phyloP scores from a whole-genome alignment of 2,329 filamentous ascomycete species.

The Ceratocystis smalleyi region DNA sequence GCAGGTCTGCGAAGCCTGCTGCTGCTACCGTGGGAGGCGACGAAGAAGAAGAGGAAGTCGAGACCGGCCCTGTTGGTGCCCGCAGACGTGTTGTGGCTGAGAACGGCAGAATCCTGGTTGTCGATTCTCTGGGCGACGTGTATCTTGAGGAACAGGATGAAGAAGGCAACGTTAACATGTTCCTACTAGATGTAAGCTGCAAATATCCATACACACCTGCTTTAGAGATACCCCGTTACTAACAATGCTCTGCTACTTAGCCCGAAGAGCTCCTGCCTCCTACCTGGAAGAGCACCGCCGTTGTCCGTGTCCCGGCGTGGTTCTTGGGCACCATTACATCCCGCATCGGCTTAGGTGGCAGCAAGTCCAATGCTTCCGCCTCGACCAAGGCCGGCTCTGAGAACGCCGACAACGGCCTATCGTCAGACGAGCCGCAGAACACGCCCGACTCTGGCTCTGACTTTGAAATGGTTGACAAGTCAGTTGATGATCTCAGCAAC shows the following conservation, averaged over 20 bases:
- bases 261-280: slow-evolving; percentile 65
- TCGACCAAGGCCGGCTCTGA: slow-evolving; percentile 24
- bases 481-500: slow-evolving; percentile 25
- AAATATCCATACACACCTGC: background rate
- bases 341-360: slow-evolving; percentile 26
- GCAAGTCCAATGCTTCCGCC: background rate
- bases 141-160: slow-evolving; percentile 87
- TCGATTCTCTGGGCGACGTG: slow-evolving; percentile 82
- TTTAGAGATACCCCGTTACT: background rate
- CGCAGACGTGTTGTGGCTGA: slow-evolving; percentile 82
- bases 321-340: slow-evolving; percentile 39
- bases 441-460: slow-evolving; percentile 42
- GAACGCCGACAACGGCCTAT: slow-evolving; percentile 25
- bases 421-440: slow-evolving; percentile 33
- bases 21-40: slow-evolving; percentile 28
- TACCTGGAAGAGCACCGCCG: slow-evolving; percentile 64
- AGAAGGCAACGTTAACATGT: slow-evolving; percentile 70
- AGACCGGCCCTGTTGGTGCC: slow-evolving; percentile 51
- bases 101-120: slow-evolving; percentile 88
- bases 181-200: slow-evolving; percentile 65
- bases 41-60: slow-evolving; percentile 29
- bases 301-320: slow-evolving; percentile 65
- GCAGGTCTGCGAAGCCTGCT: slow-evolving; percentile 23
- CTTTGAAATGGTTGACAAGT: slow-evolving; percentile 47
- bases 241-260: slow-evolving; percentile 30